phyloP scores from a whole-genome alignment of 1,284 basidiomycete genomes.

The Cerioporus squamosus region DNA sequence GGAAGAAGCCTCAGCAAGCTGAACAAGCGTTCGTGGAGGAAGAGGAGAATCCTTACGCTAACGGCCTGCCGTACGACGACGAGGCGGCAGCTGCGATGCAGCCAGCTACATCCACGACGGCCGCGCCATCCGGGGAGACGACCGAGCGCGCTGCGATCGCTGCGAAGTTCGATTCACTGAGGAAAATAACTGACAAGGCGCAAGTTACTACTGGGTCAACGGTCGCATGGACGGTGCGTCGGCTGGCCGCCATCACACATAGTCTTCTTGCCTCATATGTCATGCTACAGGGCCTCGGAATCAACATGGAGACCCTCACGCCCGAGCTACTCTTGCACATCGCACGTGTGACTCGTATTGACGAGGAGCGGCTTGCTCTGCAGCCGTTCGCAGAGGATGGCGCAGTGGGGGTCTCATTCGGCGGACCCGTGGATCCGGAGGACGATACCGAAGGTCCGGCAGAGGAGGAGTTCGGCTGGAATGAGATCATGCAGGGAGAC shows the following conservation, averaged over 20 bases:
- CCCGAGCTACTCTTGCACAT: conserved; percentile 54
- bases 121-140: neutral
- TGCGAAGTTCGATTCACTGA: conserved; percentile 42
- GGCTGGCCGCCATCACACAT: neutral
- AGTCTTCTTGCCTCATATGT: neutral
- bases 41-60: conserved; percentile 18
- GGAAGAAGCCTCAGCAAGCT: conserved; percentile 12
- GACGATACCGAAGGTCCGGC: conserved; percentile 19
- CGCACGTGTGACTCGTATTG: conserved; percentile 40
- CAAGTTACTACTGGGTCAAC: conserved; percentile 41
- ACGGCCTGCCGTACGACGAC: conserved; percentile 29
- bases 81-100: neutral
- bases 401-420: conserved; percentile 27
- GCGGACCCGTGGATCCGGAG: conserved; percentile 14
- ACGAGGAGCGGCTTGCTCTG: conserved; percentile 32
- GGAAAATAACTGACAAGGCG: conserved; percentile 34
- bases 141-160: conserved; percentile 48
- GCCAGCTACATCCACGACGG: neutral
- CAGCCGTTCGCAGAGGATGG: conserved; percentile 28
- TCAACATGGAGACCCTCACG: conserved; percentile 56
- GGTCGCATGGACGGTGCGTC: conserved; percentile 59
- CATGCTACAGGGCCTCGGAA: conserved; percentile 47
- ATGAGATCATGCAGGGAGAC: conserved; percentile 30
- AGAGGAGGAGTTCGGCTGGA: conserved; percentile 33
- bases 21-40: conserved; percentile 11